Conservation (phyloP, 352 stramenopile species). For the Globisporangium parvum region DNA sequence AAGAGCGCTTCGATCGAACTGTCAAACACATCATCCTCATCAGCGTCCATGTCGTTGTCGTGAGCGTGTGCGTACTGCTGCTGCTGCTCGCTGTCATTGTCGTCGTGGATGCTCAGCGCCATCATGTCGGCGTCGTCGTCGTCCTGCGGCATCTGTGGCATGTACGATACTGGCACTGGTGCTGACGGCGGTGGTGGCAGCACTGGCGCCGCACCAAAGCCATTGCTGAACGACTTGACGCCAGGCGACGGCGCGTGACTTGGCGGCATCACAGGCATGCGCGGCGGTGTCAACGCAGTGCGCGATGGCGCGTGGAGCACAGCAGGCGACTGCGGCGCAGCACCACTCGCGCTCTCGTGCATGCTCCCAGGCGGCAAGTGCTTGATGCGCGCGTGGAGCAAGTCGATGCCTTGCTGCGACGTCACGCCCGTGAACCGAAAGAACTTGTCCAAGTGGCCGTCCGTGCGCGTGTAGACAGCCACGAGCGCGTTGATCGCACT, state of each 20-base stretch:
- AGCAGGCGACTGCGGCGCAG: neutral
- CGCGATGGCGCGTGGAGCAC: neutral
- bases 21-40: conserved; percentile 1
- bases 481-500: conserved; percentile 68
- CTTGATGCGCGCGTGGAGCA: conserved; percentile 70
- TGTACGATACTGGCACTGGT: neutral
- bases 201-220: neutral
- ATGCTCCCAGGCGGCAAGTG: conserved; percentile 51
- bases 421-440: conserved; percentile 67
- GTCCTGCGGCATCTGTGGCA: conserved; percentile 11
- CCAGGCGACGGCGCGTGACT: neutral
- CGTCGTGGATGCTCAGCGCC: conserved; percentile 22
- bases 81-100: neutral
- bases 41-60: neutral
- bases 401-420: conserved; percentile 76
- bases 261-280: neutral
- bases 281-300: no score
- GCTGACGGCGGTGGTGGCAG: neutral
- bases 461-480: conserved; percentile 58
- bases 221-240: conserved; percentile 19
- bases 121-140: conserved; percentile 62
- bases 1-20: conserved; percentile 45
- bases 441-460: conserved; percentile 72
- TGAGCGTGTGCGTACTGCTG: no score
- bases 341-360: conserved; percentile 8